These are phyloP conservation scores for Primulina eburnea DNA, from an alignment of 257 asterid species.

Conservation along the genomic window DNA sequence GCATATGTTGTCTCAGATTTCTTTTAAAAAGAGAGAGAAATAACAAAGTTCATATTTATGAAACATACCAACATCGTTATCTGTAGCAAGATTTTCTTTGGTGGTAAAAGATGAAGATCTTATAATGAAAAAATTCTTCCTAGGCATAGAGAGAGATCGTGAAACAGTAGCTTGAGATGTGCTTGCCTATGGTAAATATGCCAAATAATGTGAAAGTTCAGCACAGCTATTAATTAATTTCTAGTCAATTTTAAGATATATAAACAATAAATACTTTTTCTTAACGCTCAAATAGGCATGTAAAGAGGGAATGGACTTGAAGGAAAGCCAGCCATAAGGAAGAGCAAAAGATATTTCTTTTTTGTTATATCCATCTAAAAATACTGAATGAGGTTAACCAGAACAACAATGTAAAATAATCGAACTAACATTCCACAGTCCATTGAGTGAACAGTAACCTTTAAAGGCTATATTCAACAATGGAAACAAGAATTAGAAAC, in stretches of 20 bases:
- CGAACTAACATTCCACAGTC: neutral
- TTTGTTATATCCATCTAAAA: neutral
- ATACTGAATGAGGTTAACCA: neutral
- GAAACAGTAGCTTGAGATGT: conserved; percentile 47
- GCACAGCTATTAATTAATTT: neutral
- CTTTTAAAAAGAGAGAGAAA: neutral
- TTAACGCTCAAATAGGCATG: too few species aligned
- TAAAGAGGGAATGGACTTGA: neutral
- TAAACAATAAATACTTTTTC: neutral
- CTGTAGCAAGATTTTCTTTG: conserved; percentile 49
- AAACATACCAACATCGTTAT: conserved; percentile 58
- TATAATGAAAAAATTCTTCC: conserved; percentile 59
- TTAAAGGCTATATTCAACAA: neutral
- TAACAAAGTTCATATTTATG: conserved; percentile 6
- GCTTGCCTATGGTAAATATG: conserved; percentile 40
- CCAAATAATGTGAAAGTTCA: neutral
- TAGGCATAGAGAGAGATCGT: conserved; percentile 91
- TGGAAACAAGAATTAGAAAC: neutral
- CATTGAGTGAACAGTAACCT: neutral
- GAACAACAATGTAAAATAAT: neutral
- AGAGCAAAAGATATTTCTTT: too few species aligned
- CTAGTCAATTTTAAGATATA: neutral
- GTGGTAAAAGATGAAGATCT: conserved; percentile 66
- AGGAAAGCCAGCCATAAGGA: neutral
- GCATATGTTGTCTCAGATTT: too few species aligned